phyloP scores from a whole-genome alignment of 768 basidiomycete genomes.

The Termitomyces sp. region DNA sequence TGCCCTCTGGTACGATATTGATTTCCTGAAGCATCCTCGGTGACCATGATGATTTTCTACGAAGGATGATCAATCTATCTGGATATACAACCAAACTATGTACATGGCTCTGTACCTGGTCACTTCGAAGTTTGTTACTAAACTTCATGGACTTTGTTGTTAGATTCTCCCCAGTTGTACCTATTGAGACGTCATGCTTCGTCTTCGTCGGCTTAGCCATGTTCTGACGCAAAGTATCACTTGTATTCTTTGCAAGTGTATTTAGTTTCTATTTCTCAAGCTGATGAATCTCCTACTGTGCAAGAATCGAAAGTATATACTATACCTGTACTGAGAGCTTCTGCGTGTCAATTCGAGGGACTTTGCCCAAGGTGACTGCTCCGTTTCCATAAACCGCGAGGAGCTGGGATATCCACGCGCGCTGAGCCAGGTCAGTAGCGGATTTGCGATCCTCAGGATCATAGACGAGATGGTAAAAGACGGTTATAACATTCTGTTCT shows the following conservation, averaged over 20 bases:
- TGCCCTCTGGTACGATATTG: conserved; percentile 35
- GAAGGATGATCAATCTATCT: not conserved
- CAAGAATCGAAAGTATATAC: not conserved
- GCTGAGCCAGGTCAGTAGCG: conserved; percentile 31
- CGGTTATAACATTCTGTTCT: conserved; percentile 28
- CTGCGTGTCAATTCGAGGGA: conserved; percentile 38
- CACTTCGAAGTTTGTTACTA: conserved; percentile 25
- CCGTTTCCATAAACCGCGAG: conserved; percentile 37
- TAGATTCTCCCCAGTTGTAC: conserved; percentile 16
- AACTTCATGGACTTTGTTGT: conserved; percentile 32
- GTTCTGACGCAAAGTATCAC: conserved; percentile 40
- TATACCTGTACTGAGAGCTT: conserved; percentile 31
- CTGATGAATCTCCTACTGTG: not conserved
- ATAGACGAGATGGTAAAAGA: conserved; percentile 34
- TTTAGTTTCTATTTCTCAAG: conserved; percentile 25
- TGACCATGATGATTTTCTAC: conserved; percentile 5
- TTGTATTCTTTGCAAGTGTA: conserved; percentile 40
- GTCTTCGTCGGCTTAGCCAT: conserved; percentile 39
- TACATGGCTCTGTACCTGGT: conserved; percentile 29
- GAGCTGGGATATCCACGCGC: conserved; percentile 49
- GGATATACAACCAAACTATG: not conserved
- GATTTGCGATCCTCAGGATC: conserved; percentile 25
- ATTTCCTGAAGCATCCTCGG: conserved; percentile 17
- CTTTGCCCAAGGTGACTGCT: conserved; percentile 35
- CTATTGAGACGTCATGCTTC: conserved; percentile 36